A percentile compares a stretch with the other conserved stretches of the same genome.
Evolutionary conservation across 345 rosid genomes (phyloP).

Genomic region (Rhodamnia argentea): DNA sequence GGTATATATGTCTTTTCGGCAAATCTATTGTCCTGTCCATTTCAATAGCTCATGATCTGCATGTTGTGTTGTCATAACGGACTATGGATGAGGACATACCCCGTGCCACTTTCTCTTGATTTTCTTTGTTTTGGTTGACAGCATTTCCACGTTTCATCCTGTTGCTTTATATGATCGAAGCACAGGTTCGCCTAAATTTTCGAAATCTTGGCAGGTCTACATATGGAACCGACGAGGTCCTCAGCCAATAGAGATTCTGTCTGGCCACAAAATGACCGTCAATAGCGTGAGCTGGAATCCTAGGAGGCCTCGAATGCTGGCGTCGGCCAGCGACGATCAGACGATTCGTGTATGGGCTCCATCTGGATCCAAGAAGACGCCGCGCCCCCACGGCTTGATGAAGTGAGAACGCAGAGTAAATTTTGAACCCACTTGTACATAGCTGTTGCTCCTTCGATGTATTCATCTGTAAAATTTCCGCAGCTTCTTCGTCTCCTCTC

Average conservation of each 20-base stretch:
- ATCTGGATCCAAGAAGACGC: not conserved
- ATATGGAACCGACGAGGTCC: constrained; percentile 53
- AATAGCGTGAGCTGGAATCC: constrained; percentile 93
- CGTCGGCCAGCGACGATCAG: constrained; percentile 78
- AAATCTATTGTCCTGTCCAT: not conserved
- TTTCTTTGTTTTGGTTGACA: not conserved
- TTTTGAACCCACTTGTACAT: constrained; percentile 1
- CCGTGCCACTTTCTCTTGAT: not conserved
- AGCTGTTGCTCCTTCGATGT: not conserved
- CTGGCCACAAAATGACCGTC: constrained; percentile 74
- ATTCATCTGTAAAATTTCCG: not conserved
- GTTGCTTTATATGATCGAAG: not conserved
- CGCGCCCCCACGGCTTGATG: not conserved
- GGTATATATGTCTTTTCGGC: constrained; percentile 30
- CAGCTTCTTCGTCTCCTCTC: not conserved
- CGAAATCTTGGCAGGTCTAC: constrained; percentile 41
- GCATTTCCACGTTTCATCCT: not conserved
- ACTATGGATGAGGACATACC: not conserved
- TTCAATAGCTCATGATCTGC: not conserved
- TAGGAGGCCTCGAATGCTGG: constrained; percentile 59
- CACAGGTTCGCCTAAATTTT: not conserved
- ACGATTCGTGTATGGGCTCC: constrained; percentile 83
- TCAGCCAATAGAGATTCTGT: constrained; percentile 55
- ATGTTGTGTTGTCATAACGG: not conserved
- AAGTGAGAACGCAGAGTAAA: not conserved